Percentiles rank a stretch among this genome's conserved stretches.
Evolutionary conservation across 2,329 filamentous ascomycete genomes (phyloP).

Genomic region (Ramularia endophylla): DNA sequence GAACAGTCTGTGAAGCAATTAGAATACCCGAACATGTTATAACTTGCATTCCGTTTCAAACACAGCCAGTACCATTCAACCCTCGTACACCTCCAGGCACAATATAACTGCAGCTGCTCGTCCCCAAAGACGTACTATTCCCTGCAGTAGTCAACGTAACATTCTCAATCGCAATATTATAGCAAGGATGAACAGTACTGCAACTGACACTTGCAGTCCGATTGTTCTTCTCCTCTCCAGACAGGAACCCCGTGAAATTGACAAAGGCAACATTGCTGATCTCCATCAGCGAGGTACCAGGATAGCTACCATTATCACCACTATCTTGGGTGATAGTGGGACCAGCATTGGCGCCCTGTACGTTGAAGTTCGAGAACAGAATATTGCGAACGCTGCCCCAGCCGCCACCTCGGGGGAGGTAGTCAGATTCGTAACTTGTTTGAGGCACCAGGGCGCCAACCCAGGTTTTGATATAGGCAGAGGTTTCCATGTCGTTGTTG

Average conservation of each 20-base stretch:
- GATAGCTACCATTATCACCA: constrained; percentile 44
- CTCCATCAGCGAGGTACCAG: constrained; percentile 47
- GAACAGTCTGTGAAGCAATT: no score
- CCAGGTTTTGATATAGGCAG: constrained; percentile 54
- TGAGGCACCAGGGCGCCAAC: constrained; percentile 45
- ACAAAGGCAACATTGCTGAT: constrained; percentile 46
- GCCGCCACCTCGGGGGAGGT: constrained; percentile 46
- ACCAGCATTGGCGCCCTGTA: constrained; percentile 42
- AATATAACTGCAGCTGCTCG: no score
- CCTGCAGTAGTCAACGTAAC: no score
- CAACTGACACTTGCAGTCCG: constrained; percentile 45
- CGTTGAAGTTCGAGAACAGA: constrained; percentile 46
- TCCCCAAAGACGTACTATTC: no score
- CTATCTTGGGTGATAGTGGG: constrained; percentile 44
- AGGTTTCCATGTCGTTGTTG: constrained; percentile 44
- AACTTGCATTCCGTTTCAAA: no score
- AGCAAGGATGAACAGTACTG: constrained; percentile 45
- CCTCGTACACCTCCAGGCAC: no score
- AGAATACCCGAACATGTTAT: no score
- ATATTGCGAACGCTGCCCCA: constrained; percentile 51
- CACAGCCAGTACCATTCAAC: no score
- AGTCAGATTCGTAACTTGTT: constrained; percentile 44
- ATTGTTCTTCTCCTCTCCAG: constrained; percentile 16
- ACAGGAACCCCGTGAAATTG: constrained; percentile 47
- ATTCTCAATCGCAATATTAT: constrained; percentile 44